Evolutionary conservation across 257 asterid species (phyloP), one percentile per base, ranked within the genome.

Genomic region (Solanum clarkiae): DNA sequence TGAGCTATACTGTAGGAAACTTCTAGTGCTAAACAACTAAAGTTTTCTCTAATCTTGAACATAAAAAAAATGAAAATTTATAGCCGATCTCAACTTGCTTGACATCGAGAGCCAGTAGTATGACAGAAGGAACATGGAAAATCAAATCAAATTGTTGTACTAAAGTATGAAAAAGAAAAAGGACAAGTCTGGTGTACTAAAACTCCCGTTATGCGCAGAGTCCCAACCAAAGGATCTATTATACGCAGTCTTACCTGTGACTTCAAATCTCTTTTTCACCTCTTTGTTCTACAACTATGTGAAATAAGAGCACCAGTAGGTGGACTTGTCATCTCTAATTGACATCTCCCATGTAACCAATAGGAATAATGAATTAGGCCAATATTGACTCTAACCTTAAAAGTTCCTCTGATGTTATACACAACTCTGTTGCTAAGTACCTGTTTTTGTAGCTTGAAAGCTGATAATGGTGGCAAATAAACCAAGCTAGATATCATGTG

Each of bases 251-350:
- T 65, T 86, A 40, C 20, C 32, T 3, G 32, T 29, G 3, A 2
- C 32, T 29, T 29, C 32, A 29, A 29, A 29, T 2, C 32, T 32
- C 3, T 32, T 32, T 12, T 40, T 89, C 88, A 95, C 88, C 91
- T 91, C 90, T 91, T 94, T n/a, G 96, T 93, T 81, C 82, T 93
- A 93, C 99, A 96, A 83, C 77, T 91, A 68, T 89, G 94, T 1
- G 93, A 83, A 40, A 93, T 80, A 86, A 94, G 89, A 22, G 88
- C 82, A 8, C 99, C 93, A 20, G 86, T 90, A 1, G 98, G 99
- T 10, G 99, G 99, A 87, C 94, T 88, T 49, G 97, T 93, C 91
- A 96, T 93, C 88, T 94, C 98, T 88, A 96, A 56, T 47, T 86
- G 92, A 87, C 99, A 96, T 9, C 88, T 89, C 60, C 93, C 89